Conservation (phyloP, 768 basidiomycete species). For the Neoboletus subvelutipes region DNA sequence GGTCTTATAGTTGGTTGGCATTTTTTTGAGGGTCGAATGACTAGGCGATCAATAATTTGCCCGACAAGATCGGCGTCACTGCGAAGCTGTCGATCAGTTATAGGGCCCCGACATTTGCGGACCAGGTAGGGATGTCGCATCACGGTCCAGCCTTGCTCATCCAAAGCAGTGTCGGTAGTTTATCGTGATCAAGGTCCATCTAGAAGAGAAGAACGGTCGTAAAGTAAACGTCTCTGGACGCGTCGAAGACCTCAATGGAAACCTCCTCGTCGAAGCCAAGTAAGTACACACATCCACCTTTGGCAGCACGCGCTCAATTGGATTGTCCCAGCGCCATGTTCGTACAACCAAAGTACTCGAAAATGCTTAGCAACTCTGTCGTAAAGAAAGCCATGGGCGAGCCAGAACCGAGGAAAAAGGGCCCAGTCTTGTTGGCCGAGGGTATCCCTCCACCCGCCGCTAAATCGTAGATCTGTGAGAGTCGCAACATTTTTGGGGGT, state of each 20-base stretch:
- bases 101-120: conserved; percentile 83
- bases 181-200: conserved; percentile 71
- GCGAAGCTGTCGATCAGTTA: conserved; percentile 82
- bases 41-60: conserved; percentile 83
- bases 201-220: conserved; percentile 70
- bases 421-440: conserved; percentile 29
- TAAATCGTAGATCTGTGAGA: conserved; percentile 21
- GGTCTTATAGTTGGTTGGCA: conserved; percentile 2
- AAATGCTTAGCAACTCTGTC: conserved; percentile 60
- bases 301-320: not conserved
- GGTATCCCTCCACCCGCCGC: conserved; percentile 28
- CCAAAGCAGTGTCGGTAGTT: conserved; percentile 49
- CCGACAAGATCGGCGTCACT: conserved; percentile 90
- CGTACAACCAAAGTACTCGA: conserved; percentile 87
- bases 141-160: not conserved
- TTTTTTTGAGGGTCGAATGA: conserved; percentile 5
- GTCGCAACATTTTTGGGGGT: not conserved
- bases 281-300: conserved; percentile 37
- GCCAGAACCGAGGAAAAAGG: conserved; percentile 33
- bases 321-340: conserved; percentile 61
- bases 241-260: conserved; percentile 82
- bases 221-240: conserved; percentile 70
- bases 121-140: conserved; percentile 54
- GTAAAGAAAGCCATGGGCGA: conserved; percentile 69
- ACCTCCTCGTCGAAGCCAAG: conserved; percentile 78